Evolutionary conservation across 176 grass and related monocot species (phyloP).

Genomic region (Triticum aestivum): IWGSC_CS_RefSeq_v2.1 NC_057803.1:636105618-636106117

Average conservation of each 20-base stretch:
- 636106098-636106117: conserved; percentile 21
- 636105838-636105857: not conserved
- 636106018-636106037: not conserved
- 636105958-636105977: conserved; percentile 15
- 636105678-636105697: not conserved
- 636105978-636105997: conserved; percentile 7
- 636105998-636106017: conserved; percentile 11
- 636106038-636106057: not conserved
- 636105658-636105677: conserved; percentile 84
- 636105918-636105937: not conserved
- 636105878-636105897: not conserved
- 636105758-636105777: not conserved
- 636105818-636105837: not conserved
- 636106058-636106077: conserved; percentile 6
- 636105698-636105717: conserved; percentile 2
- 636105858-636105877: not conserved
- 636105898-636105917: not conserved
- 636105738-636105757: not conserved
- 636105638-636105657: conserved; percentile 94
- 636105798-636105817: conserved; percentile 3
- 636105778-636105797: not conserved
- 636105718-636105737: conserved; percentile 6
- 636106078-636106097: not conserved
- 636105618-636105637: conserved; percentile 86
- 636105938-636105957: conserved; percentile 11